Evolutionary conservation across 768 basidiomycete genomes (phyloP).

Genomic region (Trametes cubensis): DNA sequence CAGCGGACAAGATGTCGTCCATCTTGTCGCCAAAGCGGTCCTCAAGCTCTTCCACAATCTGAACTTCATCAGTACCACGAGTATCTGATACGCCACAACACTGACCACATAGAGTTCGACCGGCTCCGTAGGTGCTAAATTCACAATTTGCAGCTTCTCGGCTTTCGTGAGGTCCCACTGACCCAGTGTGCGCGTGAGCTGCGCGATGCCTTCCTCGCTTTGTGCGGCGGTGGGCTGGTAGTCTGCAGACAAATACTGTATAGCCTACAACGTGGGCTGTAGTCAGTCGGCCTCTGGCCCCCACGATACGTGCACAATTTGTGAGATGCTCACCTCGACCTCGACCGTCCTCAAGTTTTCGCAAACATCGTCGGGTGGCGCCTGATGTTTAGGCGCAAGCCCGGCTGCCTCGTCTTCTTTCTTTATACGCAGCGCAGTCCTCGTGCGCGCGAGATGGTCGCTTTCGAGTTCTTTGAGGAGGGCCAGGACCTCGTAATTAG

Average conservation of each 20-base stretch:
- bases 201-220: slow-evolving; percentile 61
- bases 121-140: slow-evolving; percentile 77
- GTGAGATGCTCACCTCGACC: slow-evolving; percentile 61
- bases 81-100: no score
- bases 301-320: not conserved
- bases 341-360: slow-evolving; percentile 86
- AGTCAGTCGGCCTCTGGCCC: slow-evolving; percentile 17
- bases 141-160: slow-evolving; percentile 92
- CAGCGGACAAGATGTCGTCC: slow-evolving; percentile 63
- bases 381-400: slow-evolving; percentile 31
- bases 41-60: slow-evolving; percentile 94
- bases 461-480: slow-evolving; percentile 77
- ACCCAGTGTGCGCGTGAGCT: slow-evolving; percentile 67
- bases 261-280: slow-evolving; percentile 58
- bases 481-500: slow-evolving; percentile 83
- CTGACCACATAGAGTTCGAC: slow-evolving; percentile 87
- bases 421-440: slow-evolving; percentile 71
- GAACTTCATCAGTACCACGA: not conserved
- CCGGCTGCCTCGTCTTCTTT: slow-evolving; percentile 71
- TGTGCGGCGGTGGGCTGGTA: slow-evolving; percentile 72
- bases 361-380: slow-evolving; percentile 57
- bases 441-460: slow-evolving; percentile 70
- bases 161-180: slow-evolving; percentile 80
- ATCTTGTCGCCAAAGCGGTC: slow-evolving; percentile 74
- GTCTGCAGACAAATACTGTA: slow-evolving; percentile 78